These are phyloP conservation scores for Hanseniaspora uvarum DNA, from an alignment of 1,139 yeast species.

Conservation along the genomic window DNA sequence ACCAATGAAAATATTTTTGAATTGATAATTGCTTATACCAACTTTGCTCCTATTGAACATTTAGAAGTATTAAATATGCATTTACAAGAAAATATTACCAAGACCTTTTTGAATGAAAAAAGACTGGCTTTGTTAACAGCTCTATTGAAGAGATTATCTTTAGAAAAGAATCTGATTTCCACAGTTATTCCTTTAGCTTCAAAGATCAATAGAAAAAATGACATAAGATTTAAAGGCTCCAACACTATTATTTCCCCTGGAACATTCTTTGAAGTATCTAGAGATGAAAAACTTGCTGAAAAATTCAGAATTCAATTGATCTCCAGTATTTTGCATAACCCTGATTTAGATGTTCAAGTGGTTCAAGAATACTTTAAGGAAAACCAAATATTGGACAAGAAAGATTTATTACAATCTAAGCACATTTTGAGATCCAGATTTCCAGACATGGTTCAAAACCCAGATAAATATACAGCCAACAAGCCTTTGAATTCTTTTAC, in stretches of 20 bases:
- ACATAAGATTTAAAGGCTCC: not conserved
- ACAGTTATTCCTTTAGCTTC: not conserved
- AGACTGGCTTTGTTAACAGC: not conserved
- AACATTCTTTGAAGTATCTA: not conserved
- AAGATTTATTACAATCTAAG: not conserved
- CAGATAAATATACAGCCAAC: not conserved
- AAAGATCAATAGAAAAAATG: not conserved
- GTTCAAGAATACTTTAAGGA: not conserved
- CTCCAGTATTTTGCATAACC: not conserved
- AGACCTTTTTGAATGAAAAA: slow-evolving; percentile 1
- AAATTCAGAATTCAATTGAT: not conserved
- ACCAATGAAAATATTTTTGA: not conserved
- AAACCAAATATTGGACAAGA: not conserved
- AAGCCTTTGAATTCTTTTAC: not conserved
- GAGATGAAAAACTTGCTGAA: not conserved
- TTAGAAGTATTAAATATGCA: slow-evolving; percentile 1
- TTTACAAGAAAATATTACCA: slow-evolving; percentile 6
- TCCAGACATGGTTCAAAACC: not conserved
- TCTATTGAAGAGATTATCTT: slow-evolving; percentile 2
- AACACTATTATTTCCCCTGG: not conserved
- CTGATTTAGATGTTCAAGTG: not conserved
- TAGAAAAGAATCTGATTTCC: not conserved
- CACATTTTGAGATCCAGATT: not conserved
- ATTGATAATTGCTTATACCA: not conserved
- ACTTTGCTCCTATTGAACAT: slow-evolving; percentile 1